Evolutionary conservation across 176 grass and related monocot species (phyloP), one percentile per base, ranked within the genome.

Genomic region (Hsuehochloa calcarea): DNA sequence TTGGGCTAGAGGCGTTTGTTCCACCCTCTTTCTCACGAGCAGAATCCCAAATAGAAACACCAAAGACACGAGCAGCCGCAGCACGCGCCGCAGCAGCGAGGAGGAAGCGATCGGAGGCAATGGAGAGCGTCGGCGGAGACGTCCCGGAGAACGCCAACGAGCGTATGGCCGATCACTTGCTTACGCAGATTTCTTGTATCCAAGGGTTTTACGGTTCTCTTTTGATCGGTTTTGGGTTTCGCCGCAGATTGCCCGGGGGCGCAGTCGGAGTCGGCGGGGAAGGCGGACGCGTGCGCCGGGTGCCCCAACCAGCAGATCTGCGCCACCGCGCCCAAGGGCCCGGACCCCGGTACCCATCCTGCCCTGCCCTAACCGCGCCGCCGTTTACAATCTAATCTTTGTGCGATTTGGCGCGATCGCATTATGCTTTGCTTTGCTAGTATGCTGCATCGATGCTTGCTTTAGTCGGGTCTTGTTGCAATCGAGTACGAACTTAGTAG

Each of bases 261-360:
- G 70, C 75, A 94, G 75, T 94, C 94, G 76, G 91, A 97, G 79
- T 39, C 47, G 47, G 94, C 91, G 62, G 89, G 94, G 86, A 94
- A 94, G 82, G 70, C 79, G 52, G 94, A 94, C 59, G 65, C 77
- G 4, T 97, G 94, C 80, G 85, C 94, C 11, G 94, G 91, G 20
- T 94, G 94, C 79, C 94, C 94, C 66, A 97, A 94, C 85, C 89
- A 97, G 82, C 75, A 97, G 81, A 82, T 94, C 44, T 94, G 94
- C 19, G 89, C 94, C 37, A 88, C 84, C 7, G 84, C 87, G 19
- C 94, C 91, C 35, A 93, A 91, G 84, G 87, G 89, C 62, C 94
- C 94, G 8, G 89, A 96, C 19, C 91, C 94, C 44, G 94, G 91
- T 96, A 83, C 20, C 14, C 76, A 76, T 51, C 58, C 31, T 75